Evolutionary conservation across 164 flowering plant genomes (phyloP), one percentile per base, ranked within the genome.

Genomic region (Sextonia rubra): DNA sequence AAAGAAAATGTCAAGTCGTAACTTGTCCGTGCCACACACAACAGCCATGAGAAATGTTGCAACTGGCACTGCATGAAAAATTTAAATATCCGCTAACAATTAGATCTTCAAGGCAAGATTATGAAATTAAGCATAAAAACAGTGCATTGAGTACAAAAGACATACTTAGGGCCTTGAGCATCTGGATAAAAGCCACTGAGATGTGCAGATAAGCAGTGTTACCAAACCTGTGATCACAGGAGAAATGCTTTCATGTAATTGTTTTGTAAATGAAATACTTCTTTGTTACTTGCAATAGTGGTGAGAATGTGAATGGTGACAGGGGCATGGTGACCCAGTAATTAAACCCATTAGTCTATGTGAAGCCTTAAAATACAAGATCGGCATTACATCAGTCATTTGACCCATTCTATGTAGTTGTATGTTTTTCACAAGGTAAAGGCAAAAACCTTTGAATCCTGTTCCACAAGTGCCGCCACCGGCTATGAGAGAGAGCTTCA

Each of bases 111-210:
- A 29, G 26, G 32, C 27, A 77, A 12, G 17, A 23, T 44, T 24
- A 64, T 18, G 44, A 30, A 20, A 62, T 65, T 12, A 64, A 27
- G 25, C 61, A 12, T 68, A 62, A 47, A 67, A 17, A 62, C 44
- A 37, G n/a, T 60, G 74, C 72, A 62, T 30, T 23, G 47, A 49
- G 49, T 24, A 64, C 66, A 14, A 37, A 23, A 55, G n/a, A 79
- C 97, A 75, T 92, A 95, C 99, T 95, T 75, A 95, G 81, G 72
- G 99, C 99, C 80, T 95, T 95, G 47, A 95, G 97, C 99, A 95
- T 95, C 87, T 95, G 99, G 71, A 95, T 95, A 85, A 95, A 95
- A 75, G 99, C 98, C 68, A 95, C 99, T 18, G 99, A 95, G 32
- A 95, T 95, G 79, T 91, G 92, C 85, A 95, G 85, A 80, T 91